Percentiles rank a stretch among this genome's conserved stretches.
These are phyloP conservation scores for Xerophyta viscosa DNA, from an alignment of 106 monocot genomes.

Conservation along the genomic window DNA sequence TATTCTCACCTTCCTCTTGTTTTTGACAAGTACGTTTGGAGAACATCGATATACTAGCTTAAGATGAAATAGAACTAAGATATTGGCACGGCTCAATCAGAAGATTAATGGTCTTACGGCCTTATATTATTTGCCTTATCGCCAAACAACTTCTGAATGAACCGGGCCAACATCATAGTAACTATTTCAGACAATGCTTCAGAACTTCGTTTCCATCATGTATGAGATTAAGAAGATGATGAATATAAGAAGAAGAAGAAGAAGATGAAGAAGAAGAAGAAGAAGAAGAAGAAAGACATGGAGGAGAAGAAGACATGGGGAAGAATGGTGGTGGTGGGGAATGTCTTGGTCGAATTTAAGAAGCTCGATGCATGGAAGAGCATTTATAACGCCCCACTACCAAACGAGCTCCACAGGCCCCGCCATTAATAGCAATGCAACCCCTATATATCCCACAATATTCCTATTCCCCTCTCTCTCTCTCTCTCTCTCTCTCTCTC, in stretches of 20 bases:
- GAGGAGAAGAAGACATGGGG: neutral
- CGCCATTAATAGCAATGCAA: slow-evolving; percentile 48
- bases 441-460: neutral
- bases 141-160: slow-evolving; percentile 55
- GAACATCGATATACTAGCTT: neutral
- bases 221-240: neutral
- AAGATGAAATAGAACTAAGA: slow-evolving; percentile 87
- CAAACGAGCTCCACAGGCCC: slow-evolving; percentile 47
- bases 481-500: slow-evolving; percentile 5
- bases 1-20: slow-evolving; percentile 2
- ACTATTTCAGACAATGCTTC: slow-evolving; percentile 32
- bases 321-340: slow-evolving; percentile 11
- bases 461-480: slow-evolving; percentile 6
- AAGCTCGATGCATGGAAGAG: slow-evolving; percentile 18
- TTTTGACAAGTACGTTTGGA: neutral
- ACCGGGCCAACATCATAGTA: slow-evolving; percentile 82
- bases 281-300: neutral
- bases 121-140: neutral
- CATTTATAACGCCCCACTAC: slow-evolving; percentile 63
- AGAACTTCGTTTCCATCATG: neutral
- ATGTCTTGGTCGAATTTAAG: slow-evolving; percentile 50
- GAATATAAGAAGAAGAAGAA: slow-evolving; percentile 6
- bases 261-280: slow-evolving; percentile 4
- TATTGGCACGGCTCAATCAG: slow-evolving; percentile 99
- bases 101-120: neutral